Evolutionary conservation across 352 stramenopile species (phyloP), one percentile per base, ranked within the genome.

Genomic region (Globisporangium viniferum): DNA sequence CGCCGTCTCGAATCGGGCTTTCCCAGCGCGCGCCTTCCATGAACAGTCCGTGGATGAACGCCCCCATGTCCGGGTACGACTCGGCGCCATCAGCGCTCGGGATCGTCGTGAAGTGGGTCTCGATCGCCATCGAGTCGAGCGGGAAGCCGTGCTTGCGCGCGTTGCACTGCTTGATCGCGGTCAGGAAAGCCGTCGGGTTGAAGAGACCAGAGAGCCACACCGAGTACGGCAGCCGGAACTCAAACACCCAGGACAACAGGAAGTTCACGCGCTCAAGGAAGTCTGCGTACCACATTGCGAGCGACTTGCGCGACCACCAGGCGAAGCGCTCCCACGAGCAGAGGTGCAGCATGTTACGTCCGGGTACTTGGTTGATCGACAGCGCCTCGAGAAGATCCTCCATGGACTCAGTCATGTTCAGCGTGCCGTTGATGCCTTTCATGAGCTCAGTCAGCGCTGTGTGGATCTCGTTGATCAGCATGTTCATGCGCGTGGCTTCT

Each of bases 11-110:
- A 33, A 66, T 29, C 31, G 80, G 74, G 4, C 76, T 55, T 33
- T 94, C 88, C 92, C 92, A 99, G 8, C 96, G 83, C 33, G 93
- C 96, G 18, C 97, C 97, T 77, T 99, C 95, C 49, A 99, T 85
- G 74, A 90, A 98, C 10, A 99, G 68, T 20, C 96, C 97, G 68
- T 98, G 93, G 55, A 98, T 87, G 60, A 98, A 99, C 1, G 89
- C 84, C 6, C 97, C 97, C 78, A 88, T 89, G 55, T 93, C 84
- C 2, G 84, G 72, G 55, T 91, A 83, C 36, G 72, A 79, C 69
- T 98, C 92, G 10, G 72, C 77, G 29, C 81, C 80, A 20, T 90
- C 88, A 2, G 76, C 46, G 33, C 78, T 73, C 59, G 72, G 67
- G 41, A 96, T 87, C 1, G 80, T 95, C 24, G 91, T 97, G 10